A percentile compares a stretch with the other conserved stretches of the same genome.
phyloP scores from a whole-genome alignment of 192 early-diverging fungal genomes.

The Thoreauomyces humboldtii region DNA sequence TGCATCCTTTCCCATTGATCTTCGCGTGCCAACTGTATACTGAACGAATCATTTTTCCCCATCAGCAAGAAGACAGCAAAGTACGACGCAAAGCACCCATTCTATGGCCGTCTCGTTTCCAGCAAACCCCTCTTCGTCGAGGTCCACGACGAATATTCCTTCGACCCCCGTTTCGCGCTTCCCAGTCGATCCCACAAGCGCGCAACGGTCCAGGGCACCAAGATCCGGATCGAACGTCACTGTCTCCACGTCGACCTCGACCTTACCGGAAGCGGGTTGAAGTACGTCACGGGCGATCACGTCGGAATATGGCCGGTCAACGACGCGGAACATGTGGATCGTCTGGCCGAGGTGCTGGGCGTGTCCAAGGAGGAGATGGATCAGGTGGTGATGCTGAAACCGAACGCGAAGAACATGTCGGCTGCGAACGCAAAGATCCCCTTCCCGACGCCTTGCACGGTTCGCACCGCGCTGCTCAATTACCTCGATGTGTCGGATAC shows the following conservation, averaged over 20 bases:
- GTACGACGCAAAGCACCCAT: constrained; percentile 90
- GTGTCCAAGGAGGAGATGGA: constrained; percentile 65
- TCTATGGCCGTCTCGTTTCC: constrained; percentile 60
- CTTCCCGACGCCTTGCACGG: constrained; percentile 81
- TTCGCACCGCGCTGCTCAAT: constrained; percentile 81
- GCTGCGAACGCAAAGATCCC: constrained; percentile 74
- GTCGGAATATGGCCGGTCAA: constrained; percentile 90
- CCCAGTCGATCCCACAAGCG: constrained; percentile 11
- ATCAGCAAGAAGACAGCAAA: constrained; percentile 19
- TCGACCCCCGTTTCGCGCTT: constrained; percentile 13
- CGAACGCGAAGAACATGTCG: constrained; percentile 52
- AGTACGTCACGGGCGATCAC: constrained; percentile 93
- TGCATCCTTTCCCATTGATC: too few species aligned
- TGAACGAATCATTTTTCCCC: too few species aligned
- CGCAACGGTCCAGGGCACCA: constrained; percentile 18
- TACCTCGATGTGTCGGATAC: constrained; percentile 85
- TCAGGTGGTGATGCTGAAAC: constrained; percentile 62
- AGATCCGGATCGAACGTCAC: constrained; percentile 60
- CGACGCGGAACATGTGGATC: constrained; percentile 70
- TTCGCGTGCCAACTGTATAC: too few species aligned
- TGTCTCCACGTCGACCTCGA: constrained; percentile 96
- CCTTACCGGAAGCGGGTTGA: constrained; percentile 72
- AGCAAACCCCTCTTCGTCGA: constrained; percentile 68
- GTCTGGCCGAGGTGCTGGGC: constrained; percentile 61
- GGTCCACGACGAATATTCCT: constrained; percentile 26